These are phyloP conservation scores for Xenoacremonium recifei DNA, from an alignment of 2,329 filamentous ascomycete genomes.

Conservation along the genomic window DNA sequence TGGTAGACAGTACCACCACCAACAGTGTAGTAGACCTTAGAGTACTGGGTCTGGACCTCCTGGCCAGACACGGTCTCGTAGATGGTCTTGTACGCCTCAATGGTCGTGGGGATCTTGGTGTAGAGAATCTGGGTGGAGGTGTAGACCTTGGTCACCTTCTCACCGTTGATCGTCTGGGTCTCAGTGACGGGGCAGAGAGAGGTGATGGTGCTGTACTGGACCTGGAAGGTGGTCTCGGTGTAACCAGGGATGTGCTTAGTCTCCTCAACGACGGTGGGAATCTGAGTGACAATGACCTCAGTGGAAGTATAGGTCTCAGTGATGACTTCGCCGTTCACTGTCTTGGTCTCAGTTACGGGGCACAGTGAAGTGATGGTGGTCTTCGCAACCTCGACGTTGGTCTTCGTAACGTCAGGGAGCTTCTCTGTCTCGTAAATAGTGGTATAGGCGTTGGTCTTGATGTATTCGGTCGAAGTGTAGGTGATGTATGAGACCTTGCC, in stretches of 20 bases:
- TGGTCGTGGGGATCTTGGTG: constrained; percentile 38
- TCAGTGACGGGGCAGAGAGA: constrained; percentile 31
- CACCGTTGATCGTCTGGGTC: constrained; percentile 36
- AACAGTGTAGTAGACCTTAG: constrained; percentile 23
- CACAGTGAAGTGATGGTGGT: constrained; percentile 43
- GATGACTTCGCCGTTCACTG: constrained; percentile 35
- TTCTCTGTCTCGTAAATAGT: constrained; percentile 36
- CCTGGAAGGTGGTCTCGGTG: constrained; percentile 31
- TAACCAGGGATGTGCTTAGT: constrained; percentile 36
- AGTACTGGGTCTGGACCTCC: constrained; percentile 24
- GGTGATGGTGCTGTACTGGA: constrained; percentile 43
- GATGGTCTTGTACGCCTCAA: constrained; percentile 29
- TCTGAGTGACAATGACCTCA: constrained; percentile 25
- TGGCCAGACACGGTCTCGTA: constrained; percentile 19
- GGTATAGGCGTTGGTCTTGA: constrained; percentile 28
- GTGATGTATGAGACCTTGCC: constrained; percentile 24
- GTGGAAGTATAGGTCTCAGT: constrained; percentile 32
- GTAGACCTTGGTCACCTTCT: constrained; percentile 39
- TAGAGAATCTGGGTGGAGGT: constrained; percentile 29
- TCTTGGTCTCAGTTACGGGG: constrained; percentile 40
- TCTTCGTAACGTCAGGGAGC: constrained; percentile 35
- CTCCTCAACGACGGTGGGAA: constrained; percentile 29
- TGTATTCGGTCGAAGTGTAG: constrained; percentile 23
- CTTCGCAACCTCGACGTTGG: constrained; percentile 34
- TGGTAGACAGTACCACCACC: constrained; percentile 23